Evolutionary conservation across 2,329 filamentous ascomycete genomes (phyloP).

Genomic region (Ophiostoma populinum): DNA sequence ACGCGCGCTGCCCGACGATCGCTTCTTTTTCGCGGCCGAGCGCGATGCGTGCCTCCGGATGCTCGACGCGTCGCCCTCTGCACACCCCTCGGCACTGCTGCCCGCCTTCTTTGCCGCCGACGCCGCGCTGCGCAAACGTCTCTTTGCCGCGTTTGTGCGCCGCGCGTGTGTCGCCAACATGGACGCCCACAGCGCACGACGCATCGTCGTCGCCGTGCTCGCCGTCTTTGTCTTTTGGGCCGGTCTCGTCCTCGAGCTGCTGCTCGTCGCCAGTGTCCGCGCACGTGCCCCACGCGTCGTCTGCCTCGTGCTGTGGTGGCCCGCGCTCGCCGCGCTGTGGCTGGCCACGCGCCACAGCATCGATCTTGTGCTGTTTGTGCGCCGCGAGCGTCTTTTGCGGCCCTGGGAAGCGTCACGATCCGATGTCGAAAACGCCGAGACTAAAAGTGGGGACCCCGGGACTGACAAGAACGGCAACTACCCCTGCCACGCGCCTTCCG

Average conservation of each 20-base stretch:
- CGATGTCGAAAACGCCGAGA: slow-evolving; percentile 5
- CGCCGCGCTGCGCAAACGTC: slow-evolving; percentile 18
- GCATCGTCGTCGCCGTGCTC: background rate
- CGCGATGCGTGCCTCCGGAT: slow-evolving; percentile 22
- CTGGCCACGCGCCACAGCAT: slow-evolving; percentile 21
- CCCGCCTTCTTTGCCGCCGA: slow-evolving; percentile 22
- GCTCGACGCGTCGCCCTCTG: slow-evolving; percentile 24
- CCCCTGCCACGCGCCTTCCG: too few species aligned
- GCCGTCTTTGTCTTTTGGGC: slow-evolving; percentile 14
- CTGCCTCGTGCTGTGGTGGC: slow-evolving; percentile 19
- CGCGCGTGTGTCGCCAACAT: slow-evolving; percentile 22
- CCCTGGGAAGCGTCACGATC: slow-evolving; percentile 20
- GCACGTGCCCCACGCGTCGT: slow-evolving; percentile 13
- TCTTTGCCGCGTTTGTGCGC: slow-evolving; percentile 23
- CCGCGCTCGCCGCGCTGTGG: slow-evolving; percentile 18
- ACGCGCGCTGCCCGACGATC: slow-evolving; percentile 17
- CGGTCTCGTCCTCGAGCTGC: slow-evolving; percentile 16
- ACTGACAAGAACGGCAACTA: slow-evolving; percentile 7
- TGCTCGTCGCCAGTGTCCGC: slow-evolving; percentile 3
- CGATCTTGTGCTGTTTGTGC: slow-evolving; percentile 19
- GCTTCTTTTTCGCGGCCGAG: slow-evolving; percentile 20
- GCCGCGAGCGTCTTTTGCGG: slow-evolving; percentile 18
- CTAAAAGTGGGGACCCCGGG: background rate
- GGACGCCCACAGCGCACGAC: background rate
- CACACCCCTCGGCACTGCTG: slow-evolving; percentile 26